Evolutionary conservation across 1,284 basidiomycete species (phyloP).

Genomic region (Trametes pubescens): DNA sequence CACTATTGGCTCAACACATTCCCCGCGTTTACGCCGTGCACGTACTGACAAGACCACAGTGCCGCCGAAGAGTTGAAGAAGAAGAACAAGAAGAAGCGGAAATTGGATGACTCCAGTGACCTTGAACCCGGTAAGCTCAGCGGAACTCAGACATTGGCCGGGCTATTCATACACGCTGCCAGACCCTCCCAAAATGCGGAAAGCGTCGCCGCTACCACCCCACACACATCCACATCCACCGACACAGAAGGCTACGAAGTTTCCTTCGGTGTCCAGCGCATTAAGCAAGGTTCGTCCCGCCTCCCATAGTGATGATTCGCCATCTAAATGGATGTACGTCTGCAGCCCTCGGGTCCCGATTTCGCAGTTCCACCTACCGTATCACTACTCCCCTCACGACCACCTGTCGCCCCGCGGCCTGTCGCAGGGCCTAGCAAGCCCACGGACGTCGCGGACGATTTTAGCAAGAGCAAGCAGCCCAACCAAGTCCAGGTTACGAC

Average conservation of each 20-base stretch:
- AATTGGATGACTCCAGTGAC: constrained; percentile 82
- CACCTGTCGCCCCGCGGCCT: constrained; percentile 72
- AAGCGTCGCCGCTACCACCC: constrained; percentile 58
- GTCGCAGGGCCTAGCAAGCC: constrained; percentile 82
- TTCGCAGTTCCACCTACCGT: constrained; percentile 60
- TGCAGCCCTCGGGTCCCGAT: constrained; percentile 59
- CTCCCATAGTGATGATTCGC: not conserved
- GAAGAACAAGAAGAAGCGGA: constrained; percentile 85
- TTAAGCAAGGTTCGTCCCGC: constrained; percentile 57
- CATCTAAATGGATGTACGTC: constrained; percentile 1
- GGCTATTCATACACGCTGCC: not conserved
- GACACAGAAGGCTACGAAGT: constrained; percentile 61
- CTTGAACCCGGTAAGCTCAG: constrained; percentile 58
- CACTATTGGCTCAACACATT: too few species aligned
- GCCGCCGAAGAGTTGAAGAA: constrained; percentile 62
- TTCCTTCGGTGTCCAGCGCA: constrained; percentile 51
- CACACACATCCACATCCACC: constrained; percentile 46
- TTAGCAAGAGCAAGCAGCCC: constrained; percentile 82
- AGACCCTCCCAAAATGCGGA: constrained; percentile 63
- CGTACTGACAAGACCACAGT: constrained; percentile 35
- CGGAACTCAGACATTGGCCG: not conserved
- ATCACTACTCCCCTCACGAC: constrained; percentile 68
- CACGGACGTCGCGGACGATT: constrained; percentile 85
- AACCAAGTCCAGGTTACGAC: constrained; percentile 72
- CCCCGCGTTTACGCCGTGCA: not conserved